phyloP scores from a whole-genome alignment of 73 alveolate species.

The Blepharisma japonicum region DNA sequence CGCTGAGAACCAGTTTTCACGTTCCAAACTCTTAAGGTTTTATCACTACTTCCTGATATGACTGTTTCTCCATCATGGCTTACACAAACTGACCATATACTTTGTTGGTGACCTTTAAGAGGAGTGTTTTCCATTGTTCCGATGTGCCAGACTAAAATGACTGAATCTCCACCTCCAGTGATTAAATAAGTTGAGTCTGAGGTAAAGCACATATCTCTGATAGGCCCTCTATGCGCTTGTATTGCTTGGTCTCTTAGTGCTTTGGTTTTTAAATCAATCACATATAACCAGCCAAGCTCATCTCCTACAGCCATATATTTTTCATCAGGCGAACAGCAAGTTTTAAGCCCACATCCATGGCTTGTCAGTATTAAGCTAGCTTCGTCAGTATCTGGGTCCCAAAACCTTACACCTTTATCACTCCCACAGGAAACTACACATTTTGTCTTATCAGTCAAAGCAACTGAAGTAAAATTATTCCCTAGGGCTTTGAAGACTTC shows the following conservation, averaged over 20 bases:
- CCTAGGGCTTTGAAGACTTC: background rate
- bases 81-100: background rate
- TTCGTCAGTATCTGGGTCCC: conserved; percentile 1
- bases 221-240: conserved; percentile 26
- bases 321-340: conserved; percentile 4
- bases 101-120: conserved; percentile 28
- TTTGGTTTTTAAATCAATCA: background rate
- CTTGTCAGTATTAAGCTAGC: background rate
- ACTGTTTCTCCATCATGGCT: background rate
- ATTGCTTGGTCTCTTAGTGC: background rate
- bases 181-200: background rate
- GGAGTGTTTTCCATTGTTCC: conserved; percentile 7
- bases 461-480: conserved; percentile 1
- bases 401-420: conserved; percentile 10
- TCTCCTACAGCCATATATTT: conserved; percentile 20
- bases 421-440: conserved; percentile 15
- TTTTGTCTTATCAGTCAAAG: background rate
- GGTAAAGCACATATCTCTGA: conserved; percentile 23
- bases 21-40: conserved; percentile 11
- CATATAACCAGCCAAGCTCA: background rate
- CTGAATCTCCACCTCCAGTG: conserved; percentile 26
- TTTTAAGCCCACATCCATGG: conserved; percentile 6
- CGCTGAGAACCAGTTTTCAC: background rate
- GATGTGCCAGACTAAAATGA: background rate
- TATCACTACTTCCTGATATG: conserved; percentile 14